phyloP scores from a whole-genome alignment of 129 eudicot genomes.

The Silybum marianum region DNA sequence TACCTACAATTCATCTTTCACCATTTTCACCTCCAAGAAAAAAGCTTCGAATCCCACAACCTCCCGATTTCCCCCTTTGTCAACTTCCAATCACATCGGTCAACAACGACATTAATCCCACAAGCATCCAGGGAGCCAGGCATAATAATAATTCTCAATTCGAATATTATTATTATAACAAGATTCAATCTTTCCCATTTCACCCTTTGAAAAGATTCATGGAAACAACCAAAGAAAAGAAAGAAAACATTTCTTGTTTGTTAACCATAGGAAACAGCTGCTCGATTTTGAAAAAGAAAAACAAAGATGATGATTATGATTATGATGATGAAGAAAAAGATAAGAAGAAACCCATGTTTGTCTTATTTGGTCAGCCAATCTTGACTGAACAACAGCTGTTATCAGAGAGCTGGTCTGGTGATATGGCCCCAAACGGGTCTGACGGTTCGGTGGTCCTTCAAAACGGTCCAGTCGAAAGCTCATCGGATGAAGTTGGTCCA shows the following conservation, averaged over 20 bases:
- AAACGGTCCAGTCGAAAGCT: constrained; percentile 53
- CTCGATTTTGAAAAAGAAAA: constrained; percentile 29
- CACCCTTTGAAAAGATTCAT: constrained; percentile 28
- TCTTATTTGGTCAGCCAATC: constrained; percentile 76
- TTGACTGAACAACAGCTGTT: constrained; percentile 58
- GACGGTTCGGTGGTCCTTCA: constrained; percentile 61
- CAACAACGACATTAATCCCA: constrained; percentile 37
- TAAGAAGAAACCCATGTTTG: constrained; percentile 40
- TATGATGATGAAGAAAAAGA: constrained; percentile 26
- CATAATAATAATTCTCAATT: constrained; percentile 49
- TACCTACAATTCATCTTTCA: constrained; percentile 65
- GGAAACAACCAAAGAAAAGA: constrained; percentile 16
- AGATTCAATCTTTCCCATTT: constrained; percentile 40
- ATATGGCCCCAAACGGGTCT: constrained; percentile 2
- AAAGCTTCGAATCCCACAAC: constrained; percentile 57
- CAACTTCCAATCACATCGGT: constrained; percentile 43
- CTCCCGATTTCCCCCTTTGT: constrained; percentile 46
- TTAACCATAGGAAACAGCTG: constrained; percentile 43
- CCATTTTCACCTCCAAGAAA: constrained; percentile 83
- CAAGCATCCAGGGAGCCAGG: constrained; percentile 99
- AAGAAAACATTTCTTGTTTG: constrained; percentile 47
- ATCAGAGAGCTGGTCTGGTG: constrained; percentile 55
- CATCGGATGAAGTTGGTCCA: constrained; percentile 56
- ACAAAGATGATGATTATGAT: background rate
- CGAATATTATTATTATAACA: constrained; percentile 42